Evolutionary conservation across 371 early-diverging fungal genomes (phyloP).

Genomic region (Chytridiales sp.): DNA sequence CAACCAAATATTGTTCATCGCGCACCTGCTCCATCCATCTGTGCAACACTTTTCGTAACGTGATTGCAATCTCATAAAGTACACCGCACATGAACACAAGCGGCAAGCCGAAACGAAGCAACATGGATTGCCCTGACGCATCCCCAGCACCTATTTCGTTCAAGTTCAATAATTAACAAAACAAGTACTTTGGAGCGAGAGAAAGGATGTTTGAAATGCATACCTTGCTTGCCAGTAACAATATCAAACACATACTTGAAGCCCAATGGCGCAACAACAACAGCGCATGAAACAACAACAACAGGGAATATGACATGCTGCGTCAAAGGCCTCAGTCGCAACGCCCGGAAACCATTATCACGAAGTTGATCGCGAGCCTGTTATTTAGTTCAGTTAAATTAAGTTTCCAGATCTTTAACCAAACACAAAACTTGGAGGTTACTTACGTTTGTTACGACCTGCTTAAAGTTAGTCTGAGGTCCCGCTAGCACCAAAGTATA

Average conservation of each 20-base stretch:
- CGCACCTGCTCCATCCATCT: constrained; percentile 43
- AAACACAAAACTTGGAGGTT: constrained; percentile 2
- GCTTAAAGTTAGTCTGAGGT: constrained; percentile 35
- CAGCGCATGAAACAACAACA: constrained; percentile 6
- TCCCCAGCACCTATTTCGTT: neutral
- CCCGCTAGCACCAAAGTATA: constrained; percentile 38
- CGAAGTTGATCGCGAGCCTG: constrained; percentile 25
- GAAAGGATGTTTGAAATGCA: neutral
- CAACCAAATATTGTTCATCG: constrained; percentile 50
- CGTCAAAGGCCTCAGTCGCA: constrained; percentile 12
- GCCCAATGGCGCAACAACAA: constrained; percentile 12
- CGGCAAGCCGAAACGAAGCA: constrained; percentile 21
- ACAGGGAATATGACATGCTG: constrained; percentile 23
- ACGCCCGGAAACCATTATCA: constrained; percentile 12
- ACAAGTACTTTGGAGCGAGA: neutral
- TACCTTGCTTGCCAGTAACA: neutral
- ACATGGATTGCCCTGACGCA: neutral
- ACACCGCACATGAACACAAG: constrained; percentile 9
- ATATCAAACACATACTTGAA: neutral
- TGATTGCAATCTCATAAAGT: constrained; percentile 8
- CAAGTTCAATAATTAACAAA: neutral
- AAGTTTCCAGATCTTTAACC: neutral
- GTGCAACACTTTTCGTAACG: constrained; percentile 3
- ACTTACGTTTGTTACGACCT: constrained; percentile 25
- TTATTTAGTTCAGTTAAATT: neutral